Base-by-base conservation (phyloP, 352 stramenopile genomes). In the Phytophthora hybrid region DNA sequence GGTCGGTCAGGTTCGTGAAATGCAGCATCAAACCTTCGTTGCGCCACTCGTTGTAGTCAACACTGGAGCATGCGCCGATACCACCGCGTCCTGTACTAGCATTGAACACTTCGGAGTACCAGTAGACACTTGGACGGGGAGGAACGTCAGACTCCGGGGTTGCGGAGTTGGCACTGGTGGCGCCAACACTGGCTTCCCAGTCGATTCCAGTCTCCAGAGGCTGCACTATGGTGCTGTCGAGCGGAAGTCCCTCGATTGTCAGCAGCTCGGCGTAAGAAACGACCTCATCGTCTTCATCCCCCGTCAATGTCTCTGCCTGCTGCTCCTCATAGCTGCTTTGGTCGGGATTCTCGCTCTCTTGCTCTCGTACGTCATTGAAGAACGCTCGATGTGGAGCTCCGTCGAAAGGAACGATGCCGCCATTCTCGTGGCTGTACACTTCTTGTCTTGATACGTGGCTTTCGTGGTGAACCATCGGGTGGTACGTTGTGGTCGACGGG, bases 21-120 rank as follows among this genome's bases (percentile, higher is more conserved):
- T 99, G 91, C 4, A 99, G 76, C 86, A 98, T 92, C 37, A 98
- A 87, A 11, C 97, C 97, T 90, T 99, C 96, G 63, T 98, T 98
- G 34, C 91, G 86, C 95, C 95, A 99, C 4, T 92, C 89, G 1
- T 96, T 78, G 66, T 98, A 92, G 73, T 99, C 95, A 52, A 89
- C 69, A 19, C 93, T 98, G 5, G 94, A 98, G 73, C 97, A 99
- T 6, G 94, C 92, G 21, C 91, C 96, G 14, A 99, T 88, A 1
- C 90, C 95, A 19, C 95, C 44, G 80, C 59, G 16, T 47, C 72
- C 23, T 55, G 80, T 49, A 46, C 71, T 47, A 61, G 29, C 13
- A 82, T 90, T 32, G 80, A 87, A 59, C 81, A 76, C 60, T 21
- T 96, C 89, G 2, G 87, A 94, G 64, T 91, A 96, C 89, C 89